Evolutionary conservation across 768 basidiomycete species (phyloP).

Genomic region (Collybia sp.): DNA sequence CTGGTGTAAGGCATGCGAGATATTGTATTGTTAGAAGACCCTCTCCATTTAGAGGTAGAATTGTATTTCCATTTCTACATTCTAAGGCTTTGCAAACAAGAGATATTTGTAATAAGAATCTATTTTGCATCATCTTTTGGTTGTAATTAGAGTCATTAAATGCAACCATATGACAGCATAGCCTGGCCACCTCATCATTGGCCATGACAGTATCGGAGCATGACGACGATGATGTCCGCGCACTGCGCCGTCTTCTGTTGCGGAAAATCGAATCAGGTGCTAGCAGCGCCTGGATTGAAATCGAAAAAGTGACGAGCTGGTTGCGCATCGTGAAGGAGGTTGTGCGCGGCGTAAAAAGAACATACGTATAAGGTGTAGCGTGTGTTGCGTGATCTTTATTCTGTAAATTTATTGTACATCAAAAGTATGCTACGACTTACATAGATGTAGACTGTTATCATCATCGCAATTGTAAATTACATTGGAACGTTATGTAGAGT

Average conservation of each 20-base stretch:
- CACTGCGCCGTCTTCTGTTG: slow-evolving; percentile 56
- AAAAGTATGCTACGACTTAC: slow-evolving; percentile 10
- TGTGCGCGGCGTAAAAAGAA: slow-evolving; percentile 50
- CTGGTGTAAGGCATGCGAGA: no score
- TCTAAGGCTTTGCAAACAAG: no score
- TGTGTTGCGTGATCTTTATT: slow-evolving; percentile 6
- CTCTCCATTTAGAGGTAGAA: no score
- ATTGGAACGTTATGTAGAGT: slow-evolving; percentile 3
- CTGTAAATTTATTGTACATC: slow-evolving; percentile 24
- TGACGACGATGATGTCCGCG: slow-evolving; percentile 61
- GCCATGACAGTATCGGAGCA: slow-evolving; percentile 45
- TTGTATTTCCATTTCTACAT: no score
- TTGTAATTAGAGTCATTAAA: no score
- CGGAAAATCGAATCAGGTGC: slow-evolving; percentile 60
- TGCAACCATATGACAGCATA: no score
- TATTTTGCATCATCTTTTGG: no score
- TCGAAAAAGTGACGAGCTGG: slow-evolving; percentile 58
- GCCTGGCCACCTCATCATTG: slow-evolving; percentile 39
- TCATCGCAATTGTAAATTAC: slow-evolving; percentile 8
- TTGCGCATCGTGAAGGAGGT: slow-evolving; percentile 61
- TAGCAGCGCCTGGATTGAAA: slow-evolving; percentile 54
- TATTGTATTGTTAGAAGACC: no score
- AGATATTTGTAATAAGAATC: no score
- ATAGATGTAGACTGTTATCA: slow-evolving; percentile 13
- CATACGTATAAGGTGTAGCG: slow-evolving; percentile 29